phyloP scores from a whole-genome alignment of 2,329 filamentous ascomycete genomes.

The Dryadomyces quercivorus region DNA sequence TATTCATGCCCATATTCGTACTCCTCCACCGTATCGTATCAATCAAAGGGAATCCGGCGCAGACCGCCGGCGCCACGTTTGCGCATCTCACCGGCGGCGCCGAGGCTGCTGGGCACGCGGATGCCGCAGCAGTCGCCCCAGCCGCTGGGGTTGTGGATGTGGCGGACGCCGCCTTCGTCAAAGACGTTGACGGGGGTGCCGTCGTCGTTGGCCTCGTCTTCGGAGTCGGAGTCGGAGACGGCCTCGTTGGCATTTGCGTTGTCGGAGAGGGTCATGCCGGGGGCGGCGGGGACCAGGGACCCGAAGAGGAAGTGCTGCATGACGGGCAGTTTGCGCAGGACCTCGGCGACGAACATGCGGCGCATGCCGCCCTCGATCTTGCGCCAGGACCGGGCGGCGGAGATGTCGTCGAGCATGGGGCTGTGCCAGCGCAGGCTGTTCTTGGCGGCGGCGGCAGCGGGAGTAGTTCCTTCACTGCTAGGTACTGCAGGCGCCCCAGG shows the following conservation, averaged over 20 bases:
- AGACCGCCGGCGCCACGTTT: conserved; percentile 54
- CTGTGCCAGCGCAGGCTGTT: conserved; percentile 92
- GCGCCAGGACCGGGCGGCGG: conserved; percentile 72
- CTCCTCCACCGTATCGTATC: too few species aligned
- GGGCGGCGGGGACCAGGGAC: conserved; percentile 63
- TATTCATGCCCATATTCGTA: too few species aligned
- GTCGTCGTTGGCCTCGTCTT: conserved; percentile 26
- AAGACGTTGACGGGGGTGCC: conserved; percentile 46
- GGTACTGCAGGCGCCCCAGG: not conserved
- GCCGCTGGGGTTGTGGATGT: conserved; percentile 57
- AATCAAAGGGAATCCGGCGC: conserved; percentile 75
- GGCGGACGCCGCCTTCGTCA: conserved; percentile 49
- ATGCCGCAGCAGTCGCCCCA: conserved; percentile 99
- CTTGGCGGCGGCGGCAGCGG: conserved; percentile 29
- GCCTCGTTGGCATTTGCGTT: conserved; percentile 33
- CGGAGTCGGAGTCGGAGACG: conserved; percentile 38
- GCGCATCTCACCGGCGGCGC: conserved; percentile 77
- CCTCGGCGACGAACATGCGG: conserved; percentile 91
- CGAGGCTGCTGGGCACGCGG: conserved; percentile 87
- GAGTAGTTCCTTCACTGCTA: not conserved
- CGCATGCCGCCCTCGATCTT: conserved; percentile 95
- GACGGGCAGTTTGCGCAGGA: conserved; percentile 83
- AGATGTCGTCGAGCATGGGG: conserved; percentile 97
- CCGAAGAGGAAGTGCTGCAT: conserved; percentile 99
- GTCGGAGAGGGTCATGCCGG: conserved; percentile 62